These are phyloP conservation scores for Lithohypha guttulata DNA, from an alignment of 2,329 filamentous ascomycete species.

Conservation along the genomic window DNA sequence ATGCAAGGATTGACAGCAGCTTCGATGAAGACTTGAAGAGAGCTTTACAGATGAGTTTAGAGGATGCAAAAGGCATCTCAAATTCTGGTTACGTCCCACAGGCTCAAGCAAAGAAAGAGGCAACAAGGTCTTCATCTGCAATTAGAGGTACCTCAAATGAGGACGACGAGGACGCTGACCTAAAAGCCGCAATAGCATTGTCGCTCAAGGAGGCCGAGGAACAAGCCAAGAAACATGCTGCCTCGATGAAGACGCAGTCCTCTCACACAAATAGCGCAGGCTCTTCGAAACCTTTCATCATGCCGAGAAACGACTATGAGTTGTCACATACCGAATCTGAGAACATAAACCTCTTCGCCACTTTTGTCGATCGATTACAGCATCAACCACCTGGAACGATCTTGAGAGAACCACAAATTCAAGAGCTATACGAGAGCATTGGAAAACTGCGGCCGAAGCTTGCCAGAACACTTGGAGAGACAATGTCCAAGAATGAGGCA, in stretches of 20 bases:
- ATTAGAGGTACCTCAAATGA: slow-evolving; percentile 36
- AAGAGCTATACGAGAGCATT: slow-evolving; percentile 95
- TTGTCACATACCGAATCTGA: slow-evolving; percentile 87
- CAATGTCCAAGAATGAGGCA: slow-evolving; percentile 98
- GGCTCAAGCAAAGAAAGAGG: slow-evolving; percentile 31
- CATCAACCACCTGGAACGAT: slow-evolving; percentile 94
- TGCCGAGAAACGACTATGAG: slow-evolving; percentile 88
- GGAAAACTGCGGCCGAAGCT: slow-evolving; percentile 86
- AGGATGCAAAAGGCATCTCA: slow-evolving; percentile 67
- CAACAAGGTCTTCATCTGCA: slow-evolving; percentile 31
- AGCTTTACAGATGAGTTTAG: slow-evolving; percentile 90
- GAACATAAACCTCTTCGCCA: slow-evolving; percentile 93
- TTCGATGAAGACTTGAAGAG: slow-evolving; percentile 93
- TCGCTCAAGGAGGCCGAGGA: slow-evolving; percentile 96
- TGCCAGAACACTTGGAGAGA: slow-evolving; percentile 91
- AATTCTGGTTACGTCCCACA: slow-evolving; percentile 62
- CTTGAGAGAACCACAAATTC: slow-evolving; percentile 90
- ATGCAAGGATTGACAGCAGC: slow-evolving; percentile 73
- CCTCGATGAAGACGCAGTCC: slow-evolving; percentile 64
- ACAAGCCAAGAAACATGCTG: slow-evolving; percentile 84
- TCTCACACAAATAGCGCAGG: slow-evolving; percentile 35
- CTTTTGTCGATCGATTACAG: slow-evolving; percentile 84
- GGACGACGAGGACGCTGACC: slow-evolving; percentile 83
- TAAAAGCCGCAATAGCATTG: slow-evolving; percentile 90
- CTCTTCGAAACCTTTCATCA: slow-evolving; percentile 39